These are phyloP conservation scores for Seminavis robusta DNA, from an alignment of 108 stramenopile genomes.

Conservation along the genomic window DNA sequence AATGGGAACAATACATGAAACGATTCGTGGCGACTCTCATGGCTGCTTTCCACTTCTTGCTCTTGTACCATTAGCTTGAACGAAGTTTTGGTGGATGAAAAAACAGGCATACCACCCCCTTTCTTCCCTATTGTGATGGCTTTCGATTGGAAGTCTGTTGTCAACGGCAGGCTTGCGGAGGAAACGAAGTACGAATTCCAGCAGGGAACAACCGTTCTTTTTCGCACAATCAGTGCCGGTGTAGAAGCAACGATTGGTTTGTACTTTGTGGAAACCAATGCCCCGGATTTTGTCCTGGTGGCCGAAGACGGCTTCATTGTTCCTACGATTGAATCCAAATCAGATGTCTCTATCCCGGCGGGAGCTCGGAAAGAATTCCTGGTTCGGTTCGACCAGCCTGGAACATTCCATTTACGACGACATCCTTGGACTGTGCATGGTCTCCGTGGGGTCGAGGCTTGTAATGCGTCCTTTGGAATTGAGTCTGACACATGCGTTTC, in stretches of 20 bases:
- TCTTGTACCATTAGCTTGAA: too few relatives aligned
- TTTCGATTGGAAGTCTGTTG: conserved; percentile 4
- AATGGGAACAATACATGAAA: too few relatives aligned
- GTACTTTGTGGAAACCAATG: not conserved
- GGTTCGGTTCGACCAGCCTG: conserved; percentile 10
- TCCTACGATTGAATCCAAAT: not conserved
- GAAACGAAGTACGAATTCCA: not conserved
- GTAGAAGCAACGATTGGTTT: conserved; percentile 1
- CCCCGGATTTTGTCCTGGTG: not conserved
- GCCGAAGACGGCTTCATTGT: conserved; percentile 4
- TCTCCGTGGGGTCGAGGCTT: not conserved
- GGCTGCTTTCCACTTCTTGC: too few relatives aligned
- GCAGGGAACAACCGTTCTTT: conserved; percentile 2
- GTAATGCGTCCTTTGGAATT: not conserved
- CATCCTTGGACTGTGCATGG: not conserved
- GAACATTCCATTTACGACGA: conserved; percentile 7
- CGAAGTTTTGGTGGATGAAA: conserved; percentile 2
- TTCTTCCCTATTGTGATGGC: conserved; percentile 11
- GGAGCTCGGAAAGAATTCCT: conserved; percentile 13
- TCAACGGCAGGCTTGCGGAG: not conserved
- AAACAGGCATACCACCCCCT: not conserved
- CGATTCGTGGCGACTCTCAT: too few relatives aligned
- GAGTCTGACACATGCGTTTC: conserved; percentile 3
- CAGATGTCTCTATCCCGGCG: not conserved
- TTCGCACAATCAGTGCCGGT: not conserved